Conservation (phyloP, 2,329 filamentous ascomycete genomes). For the Fusarium sp. region DNA sequence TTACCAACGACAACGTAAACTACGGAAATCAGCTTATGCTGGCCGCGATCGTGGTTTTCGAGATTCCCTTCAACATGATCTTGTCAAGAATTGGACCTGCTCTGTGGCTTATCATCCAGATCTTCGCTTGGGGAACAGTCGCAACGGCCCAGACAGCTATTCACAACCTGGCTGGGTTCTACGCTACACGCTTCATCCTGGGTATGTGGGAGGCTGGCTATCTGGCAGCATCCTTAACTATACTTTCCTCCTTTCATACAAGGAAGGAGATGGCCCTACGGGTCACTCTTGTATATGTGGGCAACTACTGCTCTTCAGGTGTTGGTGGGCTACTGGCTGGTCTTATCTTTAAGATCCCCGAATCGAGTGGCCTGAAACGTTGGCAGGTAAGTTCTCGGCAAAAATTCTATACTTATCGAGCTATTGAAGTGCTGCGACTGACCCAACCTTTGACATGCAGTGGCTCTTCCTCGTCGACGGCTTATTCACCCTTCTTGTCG, state of each 20-base stretch:
- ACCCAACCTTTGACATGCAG: no score
- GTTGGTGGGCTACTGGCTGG: slow-evolving; percentile 9
- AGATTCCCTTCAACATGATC: slow-evolving; percentile 14
- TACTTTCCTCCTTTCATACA: slow-evolving; percentile 1
- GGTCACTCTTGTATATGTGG: slow-evolving; percentile 13
- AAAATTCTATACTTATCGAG: no score
- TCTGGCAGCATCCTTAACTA: neutral
- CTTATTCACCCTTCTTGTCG: neutral
- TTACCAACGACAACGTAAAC: slow-evolving; percentile 19
- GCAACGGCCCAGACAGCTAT: slow-evolving; percentile 12
- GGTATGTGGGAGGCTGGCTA: slow-evolving; percentile 27
- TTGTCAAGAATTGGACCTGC: slow-evolving; percentile 11
- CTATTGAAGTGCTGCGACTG: no score
- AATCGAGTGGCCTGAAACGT: neutral
- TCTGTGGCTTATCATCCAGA: slow-evolving; percentile 8
- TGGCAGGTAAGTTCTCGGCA: neutral
- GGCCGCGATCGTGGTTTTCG: neutral
- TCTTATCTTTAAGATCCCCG: slow-evolving; percentile 4
- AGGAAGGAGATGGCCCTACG: slow-evolving; percentile 10
- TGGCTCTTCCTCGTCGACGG: slow-evolving; percentile 23
- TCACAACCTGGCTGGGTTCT: neutral
- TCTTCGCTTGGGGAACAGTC: slow-evolving; percentile 6
- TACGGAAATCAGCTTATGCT: slow-evolving; percentile 22
- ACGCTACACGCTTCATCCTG: neutral
- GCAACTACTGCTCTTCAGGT: slow-evolving; percentile 16